A percentile compares a stretch with the other conserved stretches of the same genome.
Conservation (phyloP, 495 filamentous ascomycete genomes). For the Cenococcum geophilum region DNA sequence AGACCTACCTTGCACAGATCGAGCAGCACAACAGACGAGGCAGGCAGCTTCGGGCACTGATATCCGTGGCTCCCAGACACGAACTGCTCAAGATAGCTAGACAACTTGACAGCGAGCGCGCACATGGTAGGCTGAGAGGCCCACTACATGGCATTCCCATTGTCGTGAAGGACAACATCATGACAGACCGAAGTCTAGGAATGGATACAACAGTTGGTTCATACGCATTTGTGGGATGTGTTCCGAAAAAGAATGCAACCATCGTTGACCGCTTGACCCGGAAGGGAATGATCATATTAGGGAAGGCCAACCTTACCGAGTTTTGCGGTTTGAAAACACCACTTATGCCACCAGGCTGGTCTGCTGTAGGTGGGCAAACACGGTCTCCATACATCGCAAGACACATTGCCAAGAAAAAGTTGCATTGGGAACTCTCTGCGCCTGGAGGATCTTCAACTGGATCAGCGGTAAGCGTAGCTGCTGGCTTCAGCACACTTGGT, state of each 20-base stretch:
- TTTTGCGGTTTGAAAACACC: conserved; percentile 35
- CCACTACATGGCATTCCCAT: conserved; percentile 44
- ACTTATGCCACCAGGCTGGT: conserved; percentile 34
- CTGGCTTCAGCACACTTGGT: conserved; percentile 34
- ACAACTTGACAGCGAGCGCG: conserved; percentile 38
- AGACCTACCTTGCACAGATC: conserved; percentile 48
- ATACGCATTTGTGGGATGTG: conserved; percentile 36
- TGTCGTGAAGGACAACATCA: conserved; percentile 38
- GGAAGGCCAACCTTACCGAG: conserved; percentile 36
- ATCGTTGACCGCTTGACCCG: conserved; percentile 37
- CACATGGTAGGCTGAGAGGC: conserved; percentile 31
- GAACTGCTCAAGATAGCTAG: conserved; percentile 34
- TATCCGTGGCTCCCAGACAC: conserved; percentile 36
- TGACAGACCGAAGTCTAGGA: conserved; percentile 31
- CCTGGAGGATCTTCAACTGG: conserved; percentile 34
- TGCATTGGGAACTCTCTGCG: conserved; percentile 27
- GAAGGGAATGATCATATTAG: conserved; percentile 34
- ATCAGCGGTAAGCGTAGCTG: conserved; percentile 30
- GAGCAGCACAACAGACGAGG: conserved; percentile 41
- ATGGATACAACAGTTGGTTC: conserved; percentile 35
- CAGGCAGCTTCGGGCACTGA: conserved; percentile 39
- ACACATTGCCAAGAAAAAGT: conserved; percentile 29
- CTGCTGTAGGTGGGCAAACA: conserved; percentile 35
- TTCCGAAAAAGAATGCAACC: conserved; percentile 36
- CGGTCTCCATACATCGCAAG: conserved; percentile 33